A percentile compares a stretch with the other conserved stretches of the same genome.
These are phyloP conservation scores for Rhinocladiella similis DNA, from an alignment of 2,329 filamentous ascomycete genomes.

Conservation along the genomic window DNA sequence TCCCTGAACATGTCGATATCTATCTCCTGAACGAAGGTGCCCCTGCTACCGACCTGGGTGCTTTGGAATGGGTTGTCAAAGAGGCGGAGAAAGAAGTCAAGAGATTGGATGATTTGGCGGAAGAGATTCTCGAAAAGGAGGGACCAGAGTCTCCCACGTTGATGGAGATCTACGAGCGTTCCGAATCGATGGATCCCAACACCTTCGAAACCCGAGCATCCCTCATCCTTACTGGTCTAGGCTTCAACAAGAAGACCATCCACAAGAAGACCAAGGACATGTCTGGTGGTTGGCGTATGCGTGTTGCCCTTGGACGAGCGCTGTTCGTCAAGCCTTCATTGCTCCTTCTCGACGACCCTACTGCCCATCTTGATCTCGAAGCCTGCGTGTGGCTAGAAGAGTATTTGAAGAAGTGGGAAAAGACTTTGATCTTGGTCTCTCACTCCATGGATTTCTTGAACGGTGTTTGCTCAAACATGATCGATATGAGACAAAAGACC, in stretches of 20 bases:
- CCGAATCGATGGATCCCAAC: conserved; percentile 97
- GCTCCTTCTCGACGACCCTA: conserved; percentile 94
- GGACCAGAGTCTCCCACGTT: conserved; percentile 88
- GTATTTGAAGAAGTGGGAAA: conserved; percentile 99
- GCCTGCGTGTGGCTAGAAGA: conserved; percentile 99
- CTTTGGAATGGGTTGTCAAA: conserved; percentile 93
- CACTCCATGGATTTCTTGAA: conserved; percentile 99
- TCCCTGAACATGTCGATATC: conserved; percentile 95
- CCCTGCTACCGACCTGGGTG: conserved; percentile 81
- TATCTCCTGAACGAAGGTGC: conserved; percentile 98
- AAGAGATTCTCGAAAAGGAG: conserved; percentile 86
- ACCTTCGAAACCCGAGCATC: conserved; percentile 96
- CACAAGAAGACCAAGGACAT: conserved; percentile 99
- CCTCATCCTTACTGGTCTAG: conserved; percentile 95
- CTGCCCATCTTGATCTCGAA: conserved; percentile 97
- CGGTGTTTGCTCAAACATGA: conserved; percentile 97
- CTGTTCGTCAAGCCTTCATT: conserved; percentile 98
- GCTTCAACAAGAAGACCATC: conserved; percentile 98
- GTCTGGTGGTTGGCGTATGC: conserved; percentile 99
- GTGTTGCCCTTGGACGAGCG: conserved; percentile 94
- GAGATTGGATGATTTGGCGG: conserved; percentile 81
- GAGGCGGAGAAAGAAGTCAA: conserved; percentile 94
- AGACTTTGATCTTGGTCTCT: conserved; percentile 92
- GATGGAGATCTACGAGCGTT: conserved; percentile 97
- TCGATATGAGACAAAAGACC: conserved; percentile 89